phyloP scores from a whole-genome alignment of 192 early-diverging fungal species.

The Geranomyces variabilis region DNA sequence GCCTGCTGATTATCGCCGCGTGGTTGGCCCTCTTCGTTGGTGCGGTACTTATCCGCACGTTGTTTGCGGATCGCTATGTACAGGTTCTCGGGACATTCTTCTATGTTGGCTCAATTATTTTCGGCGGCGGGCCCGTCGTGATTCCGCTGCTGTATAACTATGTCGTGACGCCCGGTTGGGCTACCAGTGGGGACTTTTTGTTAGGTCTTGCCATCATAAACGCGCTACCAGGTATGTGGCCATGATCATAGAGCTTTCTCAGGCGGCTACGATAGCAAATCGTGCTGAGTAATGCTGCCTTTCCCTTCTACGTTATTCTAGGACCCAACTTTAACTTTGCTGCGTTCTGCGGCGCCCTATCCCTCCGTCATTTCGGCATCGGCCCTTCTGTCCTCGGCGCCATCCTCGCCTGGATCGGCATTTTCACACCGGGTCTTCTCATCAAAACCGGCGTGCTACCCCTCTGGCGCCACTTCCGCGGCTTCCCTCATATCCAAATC shows the following conservation, averaged over 20 bases:
- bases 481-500: constrained; percentile 40
- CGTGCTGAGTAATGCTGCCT: too few species aligned
- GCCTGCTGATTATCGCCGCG: background rate
- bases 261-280: too few species aligned
- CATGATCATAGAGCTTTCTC: too few species aligned
- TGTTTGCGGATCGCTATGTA: constrained; percentile 14
- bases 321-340: constrained; percentile 75
- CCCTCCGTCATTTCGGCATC: constrained; percentile 42
- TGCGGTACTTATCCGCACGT: constrained; percentile 41
- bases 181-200: constrained; percentile 59
- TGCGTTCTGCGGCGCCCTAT: constrained; percentile 63
- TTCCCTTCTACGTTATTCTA: background rate
- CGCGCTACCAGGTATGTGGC: constrained; percentile 28
- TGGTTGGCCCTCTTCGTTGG: constrained; percentile 56
- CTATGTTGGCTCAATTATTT: constrained; percentile 39
- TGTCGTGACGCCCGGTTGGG: constrained; percentile 60
- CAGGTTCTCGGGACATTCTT: constrained; percentile 57
- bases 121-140: constrained; percentile 63
- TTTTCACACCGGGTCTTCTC: constrained; percentile 65
- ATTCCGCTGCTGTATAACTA: constrained; percentile 55
- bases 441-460: constrained; percentile 64
- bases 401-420: constrained; percentile 56
- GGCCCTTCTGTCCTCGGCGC: constrained; percentile 49
- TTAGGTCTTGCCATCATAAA: constrained; percentile 69
- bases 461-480: constrained; percentile 60